Evolutionary conservation across 2,329 filamentous ascomycete genomes (phyloP).

Genomic region (Aspergillus calidoustus): DNA sequence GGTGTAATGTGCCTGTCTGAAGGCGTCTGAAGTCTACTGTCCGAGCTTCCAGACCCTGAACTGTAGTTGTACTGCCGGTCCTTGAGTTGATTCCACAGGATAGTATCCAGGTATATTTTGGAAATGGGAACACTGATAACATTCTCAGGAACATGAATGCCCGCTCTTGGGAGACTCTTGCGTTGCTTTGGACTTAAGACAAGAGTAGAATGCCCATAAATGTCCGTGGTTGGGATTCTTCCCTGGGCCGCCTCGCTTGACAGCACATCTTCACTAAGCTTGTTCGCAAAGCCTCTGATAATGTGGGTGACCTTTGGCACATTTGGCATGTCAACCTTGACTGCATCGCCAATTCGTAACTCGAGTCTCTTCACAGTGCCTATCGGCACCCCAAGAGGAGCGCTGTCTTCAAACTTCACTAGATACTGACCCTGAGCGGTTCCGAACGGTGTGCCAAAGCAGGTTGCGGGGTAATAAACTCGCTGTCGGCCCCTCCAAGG

Average conservation of each 20-base stretch:
- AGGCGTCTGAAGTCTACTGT: constrained; percentile 41
- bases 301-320: constrained; percentile 50
- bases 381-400: constrained; percentile 44
- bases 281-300: constrained; percentile 47
- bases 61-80: constrained; percentile 43
- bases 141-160: constrained; percentile 33
- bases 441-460: constrained; percentile 51
- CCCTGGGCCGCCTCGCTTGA: constrained; percentile 29
- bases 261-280: constrained; percentile 35
- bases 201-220: constrained; percentile 49
- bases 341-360: constrained; percentile 49
- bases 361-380: constrained; percentile 51
- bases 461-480: constrained; percentile 66
- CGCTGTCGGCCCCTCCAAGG: constrained; percentile 60
- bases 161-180: constrained; percentile 44
- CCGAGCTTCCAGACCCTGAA: constrained; percentile 22
- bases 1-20: constrained; percentile 45
- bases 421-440: constrained; percentile 48
- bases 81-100: constrained; percentile 52
- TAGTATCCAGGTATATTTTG: constrained; percentile 52
- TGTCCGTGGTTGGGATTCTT: constrained; percentile 43
- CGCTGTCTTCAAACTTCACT: constrained; percentile 52
- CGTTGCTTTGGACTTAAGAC: constrained; percentile 48
- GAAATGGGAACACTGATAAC: constrained; percentile 50
- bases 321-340: constrained; percentile 51